Evolutionary conservation across 768 basidiomycete species (phyloP).

Genomic region (Clitopilus passeckerianus): DNA sequence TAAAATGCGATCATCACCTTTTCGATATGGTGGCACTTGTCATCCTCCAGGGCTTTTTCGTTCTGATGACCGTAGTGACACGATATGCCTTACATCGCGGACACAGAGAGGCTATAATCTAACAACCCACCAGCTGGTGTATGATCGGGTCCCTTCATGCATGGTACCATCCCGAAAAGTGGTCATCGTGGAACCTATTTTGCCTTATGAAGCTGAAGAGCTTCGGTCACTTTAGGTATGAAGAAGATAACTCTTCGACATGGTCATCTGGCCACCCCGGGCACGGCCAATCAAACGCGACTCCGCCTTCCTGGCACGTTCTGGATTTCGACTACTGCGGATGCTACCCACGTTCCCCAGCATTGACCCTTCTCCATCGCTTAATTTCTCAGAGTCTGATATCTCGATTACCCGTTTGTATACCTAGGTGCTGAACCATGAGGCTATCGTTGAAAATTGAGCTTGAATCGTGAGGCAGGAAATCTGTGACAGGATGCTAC

Average conservation of each 20-base stretch:
- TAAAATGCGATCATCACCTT: not conserved
- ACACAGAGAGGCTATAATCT: not conserved
- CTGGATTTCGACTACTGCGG: not conserved
- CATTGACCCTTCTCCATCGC: not conserved
- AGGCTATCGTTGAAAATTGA: too few species aligned
- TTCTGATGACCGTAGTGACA: not conserved
- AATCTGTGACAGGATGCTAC: not conserved
- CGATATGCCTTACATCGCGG: not conserved
- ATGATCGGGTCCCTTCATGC: too few species aligned
- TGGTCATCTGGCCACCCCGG: not conserved
- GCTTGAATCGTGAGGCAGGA: not conserved
- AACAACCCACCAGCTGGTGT: not conserved
- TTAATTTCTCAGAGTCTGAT: not conserved
- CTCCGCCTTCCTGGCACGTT: not conserved
- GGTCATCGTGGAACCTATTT: too few species aligned
- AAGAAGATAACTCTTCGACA: not conserved
- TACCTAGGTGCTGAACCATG: not conserved
- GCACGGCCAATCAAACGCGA: not conserved
- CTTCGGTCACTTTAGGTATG: not conserved
- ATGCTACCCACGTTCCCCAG: not conserved
- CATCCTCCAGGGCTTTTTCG: not conserved
- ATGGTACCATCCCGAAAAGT: too few species aligned
- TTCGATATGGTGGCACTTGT: not conserved
- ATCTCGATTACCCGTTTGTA: not conserved
- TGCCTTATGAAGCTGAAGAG: too few species aligned